Evolutionary conservation across 2,329 filamentous ascomycete species (phyloP).

Genomic region (Fusarium sp.): DNA sequence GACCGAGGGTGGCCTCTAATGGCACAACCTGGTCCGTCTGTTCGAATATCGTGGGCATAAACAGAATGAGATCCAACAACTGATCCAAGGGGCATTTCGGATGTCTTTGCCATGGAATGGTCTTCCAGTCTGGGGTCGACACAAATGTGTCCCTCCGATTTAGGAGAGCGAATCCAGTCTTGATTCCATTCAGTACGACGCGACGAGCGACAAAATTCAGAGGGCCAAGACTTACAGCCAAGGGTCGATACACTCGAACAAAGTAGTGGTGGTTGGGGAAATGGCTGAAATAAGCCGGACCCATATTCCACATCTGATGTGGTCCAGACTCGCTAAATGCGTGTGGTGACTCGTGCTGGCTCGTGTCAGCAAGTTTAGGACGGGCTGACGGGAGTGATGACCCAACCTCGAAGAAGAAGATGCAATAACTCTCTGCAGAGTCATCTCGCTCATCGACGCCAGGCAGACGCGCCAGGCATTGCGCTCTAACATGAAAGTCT

Average conservation of each 20-base stretch:
- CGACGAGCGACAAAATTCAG: neutral
- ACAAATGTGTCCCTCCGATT: slow-evolving; percentile 64
- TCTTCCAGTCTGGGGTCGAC: slow-evolving; percentile 63
- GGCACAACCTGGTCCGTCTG: slow-evolving; percentile 58
- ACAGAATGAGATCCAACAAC: slow-evolving; percentile 64
- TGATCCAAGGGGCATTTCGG: slow-evolving; percentile 64
- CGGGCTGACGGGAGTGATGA: neutral
- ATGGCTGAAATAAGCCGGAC: slow-evolving; percentile 59
- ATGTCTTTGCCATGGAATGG: slow-evolving; percentile 64
- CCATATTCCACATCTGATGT: slow-evolving; percentile 53
- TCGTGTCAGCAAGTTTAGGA: slow-evolving; percentile 22
- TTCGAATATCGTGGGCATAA: slow-evolving; percentile 61
- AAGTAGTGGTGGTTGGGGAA: slow-evolving; percentile 72
- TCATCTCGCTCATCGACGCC: slow-evolving; percentile 46
- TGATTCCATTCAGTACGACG: slow-evolving; percentile 33
- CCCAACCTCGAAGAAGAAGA: slow-evolving; percentile 67
- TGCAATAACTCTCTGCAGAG: slow-evolving; percentile 57
- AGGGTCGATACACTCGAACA: slow-evolving; percentile 65
- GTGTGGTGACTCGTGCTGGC: slow-evolving; percentile 60
- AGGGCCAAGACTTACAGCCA: slow-evolving; percentile 58
- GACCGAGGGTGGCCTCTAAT: slow-evolving; percentile 54
- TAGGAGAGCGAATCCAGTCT: slow-evolving; percentile 63
- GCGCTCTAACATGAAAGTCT: slow-evolving; percentile 57
- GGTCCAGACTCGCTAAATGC: slow-evolving; percentile 54
- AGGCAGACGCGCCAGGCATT: slow-evolving; percentile 59